Base-by-base conservation (phyloP, 2,329 filamentous ascomycete species). In the Arthrobotrys megalospora region DNA sequence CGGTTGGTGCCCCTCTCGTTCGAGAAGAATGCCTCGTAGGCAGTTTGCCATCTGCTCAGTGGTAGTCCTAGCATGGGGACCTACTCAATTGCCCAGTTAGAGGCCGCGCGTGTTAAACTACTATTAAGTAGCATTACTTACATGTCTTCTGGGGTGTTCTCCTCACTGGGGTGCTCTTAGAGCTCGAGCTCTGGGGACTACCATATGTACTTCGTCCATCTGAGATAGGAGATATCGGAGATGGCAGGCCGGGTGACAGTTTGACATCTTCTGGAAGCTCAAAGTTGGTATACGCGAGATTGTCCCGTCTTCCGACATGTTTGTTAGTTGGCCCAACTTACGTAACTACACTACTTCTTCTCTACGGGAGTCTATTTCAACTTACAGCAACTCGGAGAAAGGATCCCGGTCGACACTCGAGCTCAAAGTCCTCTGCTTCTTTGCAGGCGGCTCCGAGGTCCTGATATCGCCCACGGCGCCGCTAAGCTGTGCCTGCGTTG, bases 31-130 rank as follows among this genome's bases (percentile, higher is more conserved):
- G 21, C 55, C 50, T 5, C 72, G 47, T n/a, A 76, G 64, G 43
- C 55, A 69, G 14, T 65, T 65, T 12, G 72, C 72, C 72, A 76
- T 76, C 19, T 76, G 72, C 45, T 76, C 72, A 16, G 72, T 76
- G 1, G 58, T 76, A 4, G 72, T 76, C 38, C 72, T n/a, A 6
- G 72, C 65, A 36, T 76, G 72, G 1, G 65, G 72, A 24, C 72
- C 72, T 76, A 55, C 14, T 48, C 11, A 45, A 65, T 48, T 38
- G 10, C n/a, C 19, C 47, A n/a, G 5, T 50, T 55, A 41, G 14
- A 36, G 24, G 34, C n/a, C n/a, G 14, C 24, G 7, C 14, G 28
- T 36, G n/a, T 16, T 4, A 36, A 45, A 28, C 1, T 3, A 41
- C 10, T 32, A 7, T n/a, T 3, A 6, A 28, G 11, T 36, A 19